Evolutionary conservation across 176 grass and related monocot genomes (phyloP).

Genomic region (Raddia guianensis): DNA sequence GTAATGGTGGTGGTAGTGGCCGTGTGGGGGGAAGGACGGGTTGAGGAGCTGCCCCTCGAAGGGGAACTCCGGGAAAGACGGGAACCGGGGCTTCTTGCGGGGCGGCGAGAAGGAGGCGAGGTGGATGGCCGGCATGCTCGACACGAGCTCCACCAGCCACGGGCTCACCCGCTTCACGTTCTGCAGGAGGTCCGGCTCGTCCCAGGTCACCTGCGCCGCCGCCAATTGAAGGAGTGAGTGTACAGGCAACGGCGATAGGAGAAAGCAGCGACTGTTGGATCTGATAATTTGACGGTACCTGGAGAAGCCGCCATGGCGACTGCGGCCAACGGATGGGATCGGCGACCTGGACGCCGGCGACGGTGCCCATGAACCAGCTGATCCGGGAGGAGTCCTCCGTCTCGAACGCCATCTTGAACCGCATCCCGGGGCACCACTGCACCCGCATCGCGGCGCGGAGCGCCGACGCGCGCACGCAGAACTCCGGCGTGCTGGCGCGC

Average conservation of each 20-base stretch:
- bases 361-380: conserved; percentile 96
- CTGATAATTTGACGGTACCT: conserved; percentile 46
- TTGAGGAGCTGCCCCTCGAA: conserved; percentile 63
- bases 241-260: background rate
- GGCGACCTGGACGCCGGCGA: conserved; percentile 73
- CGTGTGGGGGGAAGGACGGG: conserved; percentile 39
- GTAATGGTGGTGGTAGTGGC: conserved; percentile 16
- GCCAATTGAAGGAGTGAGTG: background rate
- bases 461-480: conserved; percentile 60
- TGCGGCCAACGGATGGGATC: conserved; percentile 79
- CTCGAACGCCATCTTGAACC: conserved; percentile 99
- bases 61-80: conserved; percentile 53
- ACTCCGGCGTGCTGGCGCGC: conserved; percentile 85
- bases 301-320: conserved; percentile 91
- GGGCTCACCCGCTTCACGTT: conserved; percentile 94
- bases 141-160: conserved; percentile 90
- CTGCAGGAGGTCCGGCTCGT: conserved; percentile 87
- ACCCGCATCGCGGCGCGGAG: conserved; percentile 66
- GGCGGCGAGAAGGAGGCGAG: conserved; percentile 65
- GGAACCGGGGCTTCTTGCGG: conserved; percentile 64
- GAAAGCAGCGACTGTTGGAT: background rate
- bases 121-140: conserved; percentile 77
- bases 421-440: conserved; percentile 82
- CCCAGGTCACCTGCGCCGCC: conserved; percentile 78
- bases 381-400: conserved; percentile 94